These are phyloP conservation scores for Euphorbia neoarborescens DNA, from an alignment of 441 rosid genomes.

Conservation along the genomic window DNA sequence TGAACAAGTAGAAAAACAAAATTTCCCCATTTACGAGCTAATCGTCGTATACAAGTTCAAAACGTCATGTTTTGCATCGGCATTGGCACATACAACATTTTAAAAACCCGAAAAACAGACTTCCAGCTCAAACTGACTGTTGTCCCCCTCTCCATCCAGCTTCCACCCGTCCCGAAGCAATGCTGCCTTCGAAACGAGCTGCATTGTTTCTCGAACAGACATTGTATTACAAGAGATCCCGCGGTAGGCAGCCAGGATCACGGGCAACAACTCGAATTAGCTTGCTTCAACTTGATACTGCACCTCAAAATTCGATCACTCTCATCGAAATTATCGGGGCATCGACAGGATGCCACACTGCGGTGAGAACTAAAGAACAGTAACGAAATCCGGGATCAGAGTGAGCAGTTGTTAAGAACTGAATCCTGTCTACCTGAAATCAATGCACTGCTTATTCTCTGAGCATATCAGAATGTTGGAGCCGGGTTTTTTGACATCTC, in stretches of 20 bases:
- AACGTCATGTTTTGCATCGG: background rate
- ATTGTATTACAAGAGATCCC: background rate
- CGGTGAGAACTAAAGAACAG: slow-evolving; percentile 4
- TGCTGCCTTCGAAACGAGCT: background rate
- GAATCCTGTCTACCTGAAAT: slow-evolving; percentile 28
- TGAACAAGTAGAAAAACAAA: background rate
- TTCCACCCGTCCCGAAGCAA: background rate
- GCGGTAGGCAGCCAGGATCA: background rate
- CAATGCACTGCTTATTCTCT: slow-evolving; percentile 42
- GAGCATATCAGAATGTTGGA: slow-evolving; percentile 38
- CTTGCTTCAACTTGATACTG: slow-evolving; percentile 6
- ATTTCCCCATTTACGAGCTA: background rate
- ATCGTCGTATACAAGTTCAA: too few species aligned
- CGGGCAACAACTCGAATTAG: background rate
- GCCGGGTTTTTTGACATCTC: slow-evolving; percentile 29
- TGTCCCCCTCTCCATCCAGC: background rate
- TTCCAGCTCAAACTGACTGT: background rate
- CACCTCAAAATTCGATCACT: slow-evolving; percentile 19
- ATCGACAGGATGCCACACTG: slow-evolving; percentile 10
- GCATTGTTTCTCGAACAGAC: background rate
- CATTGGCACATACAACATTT: background rate
- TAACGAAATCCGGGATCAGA: background rate
- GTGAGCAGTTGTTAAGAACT: background rate
- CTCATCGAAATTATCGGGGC: slow-evolving; percentile 1
- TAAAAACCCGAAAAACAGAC: background rate